phyloP scores from a whole-genome alignment of 768 basidiomycete species.

The Russula vinacea region DNA sequence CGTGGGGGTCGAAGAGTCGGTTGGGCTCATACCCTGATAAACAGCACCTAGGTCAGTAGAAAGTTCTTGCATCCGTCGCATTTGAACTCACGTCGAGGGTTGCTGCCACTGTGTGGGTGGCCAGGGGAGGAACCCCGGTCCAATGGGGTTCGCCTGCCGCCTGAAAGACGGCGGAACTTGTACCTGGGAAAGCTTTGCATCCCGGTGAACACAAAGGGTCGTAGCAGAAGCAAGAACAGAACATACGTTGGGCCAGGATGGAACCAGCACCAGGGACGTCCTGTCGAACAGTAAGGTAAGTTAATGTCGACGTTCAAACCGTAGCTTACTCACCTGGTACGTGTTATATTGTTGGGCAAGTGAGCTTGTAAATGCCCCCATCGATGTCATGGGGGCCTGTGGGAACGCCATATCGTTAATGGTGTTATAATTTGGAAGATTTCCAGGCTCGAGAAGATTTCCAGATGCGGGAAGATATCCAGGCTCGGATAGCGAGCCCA shows the following conservation, averaged over 20 bases:
- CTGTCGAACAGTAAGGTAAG: not conserved
- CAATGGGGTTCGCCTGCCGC: not conserved
- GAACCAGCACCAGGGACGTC: not conserved
- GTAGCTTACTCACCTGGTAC: not conserved
- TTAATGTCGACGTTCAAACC: not conserved
- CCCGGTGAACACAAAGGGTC: not conserved
- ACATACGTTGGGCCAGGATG: not conserved
- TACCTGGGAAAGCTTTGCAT: not conserved
- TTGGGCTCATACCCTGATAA: not conserved
- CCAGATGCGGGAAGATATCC: not conserved
- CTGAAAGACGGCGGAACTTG: not conserved
- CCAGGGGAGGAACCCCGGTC: not conserved
- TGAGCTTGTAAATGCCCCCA: too few species aligned
- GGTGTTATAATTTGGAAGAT: not conserved
- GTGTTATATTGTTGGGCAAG: not conserved
- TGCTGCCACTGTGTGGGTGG: not conserved
- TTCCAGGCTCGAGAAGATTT: too few species aligned
- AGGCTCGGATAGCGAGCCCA: too few species aligned
- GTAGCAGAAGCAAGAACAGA: not conserved
- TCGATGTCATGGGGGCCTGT: too few species aligned
- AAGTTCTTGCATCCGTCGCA: not conserved
- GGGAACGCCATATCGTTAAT: too few species aligned
- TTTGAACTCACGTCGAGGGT: not conserved
- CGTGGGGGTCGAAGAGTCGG: not conserved
- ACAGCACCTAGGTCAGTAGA: not conserved